Base-by-base conservation (phyloP, 306 rosid species). In the Biancaea sappan region DNA sequence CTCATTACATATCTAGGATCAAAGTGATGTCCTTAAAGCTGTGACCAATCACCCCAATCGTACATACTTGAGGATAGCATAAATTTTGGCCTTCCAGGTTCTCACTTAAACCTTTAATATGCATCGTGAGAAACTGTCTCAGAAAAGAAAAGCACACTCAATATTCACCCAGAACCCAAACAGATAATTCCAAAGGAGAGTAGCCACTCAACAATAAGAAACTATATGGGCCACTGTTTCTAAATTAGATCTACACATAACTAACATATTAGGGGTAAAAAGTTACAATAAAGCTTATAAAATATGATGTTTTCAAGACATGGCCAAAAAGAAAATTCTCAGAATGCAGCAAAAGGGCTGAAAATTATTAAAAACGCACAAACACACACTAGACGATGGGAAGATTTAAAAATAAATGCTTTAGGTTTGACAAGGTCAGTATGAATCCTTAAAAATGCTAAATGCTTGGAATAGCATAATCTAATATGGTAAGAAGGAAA, bases 381-480 rank as follows among this genome's bases (percentile, higher is more conserved):
- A n/a, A n/a, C n/a, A n/a, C n/a, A n/a, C n/a, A n/a, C n/a, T 25
- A 15, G 5, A 56, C 1, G 2, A 13, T 31, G 47, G 14, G 56
- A 15, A 71, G 18, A 57, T 72, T 44, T 53, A 44, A 60, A 47
- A 47, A 73, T 21, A 28, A 57, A 26, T 12, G 10, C 37, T 26
- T 77, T 46, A 51, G 26, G 43, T 58, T 67, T 35, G 21, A 24
- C 57, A 66, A 43, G 65, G 46, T 46, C 40, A 67, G 28, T 19
- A 37, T 4, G 9, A 14, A 22, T 57, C 48, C 48, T 8, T 11
- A 19, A 8, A 32, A 8, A 35, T 4, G 64, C 38, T 34, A 28
- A 6, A 29, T 28, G 40, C 64, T 28, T 28, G 21, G 15, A 53
- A 8, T 53, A 16, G 37, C 15, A 51, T 34, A 21, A 21, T 43